Conservation (phyloP, 495 filamentous ascomycete species). For the Trichoderma gamsii region DNA sequence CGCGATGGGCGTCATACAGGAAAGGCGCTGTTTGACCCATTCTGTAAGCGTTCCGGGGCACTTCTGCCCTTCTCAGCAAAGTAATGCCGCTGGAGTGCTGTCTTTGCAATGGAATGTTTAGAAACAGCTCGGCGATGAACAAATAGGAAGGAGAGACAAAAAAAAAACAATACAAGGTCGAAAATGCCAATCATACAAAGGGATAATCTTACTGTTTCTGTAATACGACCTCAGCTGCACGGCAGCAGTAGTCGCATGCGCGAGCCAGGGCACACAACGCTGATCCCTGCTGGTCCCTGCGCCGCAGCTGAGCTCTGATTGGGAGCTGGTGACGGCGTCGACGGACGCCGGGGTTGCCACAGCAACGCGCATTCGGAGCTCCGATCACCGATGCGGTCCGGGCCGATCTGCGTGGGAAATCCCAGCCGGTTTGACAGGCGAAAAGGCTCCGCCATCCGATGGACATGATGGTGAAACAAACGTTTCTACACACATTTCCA, state of each 20-base stretch:
- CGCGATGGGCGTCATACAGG: slow-evolving; percentile 56
- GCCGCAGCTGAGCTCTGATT: neutral
- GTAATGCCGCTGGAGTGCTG: neutral
- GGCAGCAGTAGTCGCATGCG: neutral
- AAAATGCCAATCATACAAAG: neutral
- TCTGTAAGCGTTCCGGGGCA: neutral
- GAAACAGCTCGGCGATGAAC: neutral
- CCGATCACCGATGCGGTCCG: slow-evolving; percentile 4
- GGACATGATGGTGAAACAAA: neutral
- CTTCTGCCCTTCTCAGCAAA: neutral
- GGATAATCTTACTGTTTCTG: neutral
- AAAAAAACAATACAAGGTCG: neutral
- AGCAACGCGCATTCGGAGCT: slow-evolving; percentile 14
- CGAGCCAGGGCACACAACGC: neutral
- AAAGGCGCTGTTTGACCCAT: slow-evolving; percentile 58
- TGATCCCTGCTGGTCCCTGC: neutral
- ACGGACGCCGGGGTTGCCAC: slow-evolving; percentile 5
- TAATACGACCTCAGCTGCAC: neutral
- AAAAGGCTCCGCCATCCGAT: neutral
- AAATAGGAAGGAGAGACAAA: neutral
- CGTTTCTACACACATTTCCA: neutral
- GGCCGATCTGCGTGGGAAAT: neutral
- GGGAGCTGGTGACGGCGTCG: neutral
- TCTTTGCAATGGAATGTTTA: neutral
- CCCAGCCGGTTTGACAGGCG: neutral